phyloP scores from a whole-genome alignment of 768 basidiomycete genomes.

The Xanthoconium stramineum region DNA sequence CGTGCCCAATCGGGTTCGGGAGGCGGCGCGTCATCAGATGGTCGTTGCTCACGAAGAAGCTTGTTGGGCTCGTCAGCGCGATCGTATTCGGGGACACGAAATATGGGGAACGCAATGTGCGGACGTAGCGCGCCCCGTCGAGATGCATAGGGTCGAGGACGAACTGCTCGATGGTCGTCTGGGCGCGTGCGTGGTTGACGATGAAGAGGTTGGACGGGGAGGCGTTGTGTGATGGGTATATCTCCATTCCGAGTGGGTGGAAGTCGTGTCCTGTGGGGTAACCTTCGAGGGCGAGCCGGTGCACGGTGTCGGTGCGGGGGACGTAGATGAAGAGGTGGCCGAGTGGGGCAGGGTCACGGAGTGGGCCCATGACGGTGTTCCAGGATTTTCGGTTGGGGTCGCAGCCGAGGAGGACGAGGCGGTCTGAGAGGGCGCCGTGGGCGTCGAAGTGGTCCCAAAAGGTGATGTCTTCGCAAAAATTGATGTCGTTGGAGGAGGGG shows the following conservation, averaged over 20 bases:
- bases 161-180: constrained; percentile 70
- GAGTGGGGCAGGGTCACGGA: constrained; percentile 53
- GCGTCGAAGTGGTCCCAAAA: constrained; percentile 60
- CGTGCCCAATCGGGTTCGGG: constrained; percentile 43
- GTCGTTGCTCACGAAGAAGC: constrained; percentile 74
- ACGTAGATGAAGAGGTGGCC: constrained; percentile 62
- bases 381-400: constrained; percentile 50
- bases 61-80: constrained; percentile 59
- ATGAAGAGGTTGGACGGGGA: constrained; percentile 57
- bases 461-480: constrained; percentile 60
- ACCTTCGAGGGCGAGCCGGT: constrained; percentile 42
- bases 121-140: constrained; percentile 48
- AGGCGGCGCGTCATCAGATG: constrained; percentile 65
- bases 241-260: constrained; percentile 67
- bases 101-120: constrained; percentile 55
- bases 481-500: constrained; percentile 30
- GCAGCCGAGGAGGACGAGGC: constrained; percentile 42
- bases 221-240: constrained; percentile 49
- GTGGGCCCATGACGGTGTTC: constrained; percentile 78
- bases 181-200: constrained; percentile 63
- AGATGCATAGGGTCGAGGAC: constrained; percentile 43
- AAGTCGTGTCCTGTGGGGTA: constrained; percentile 62
- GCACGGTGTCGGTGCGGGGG: constrained; percentile 25
- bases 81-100: constrained; percentile 68
- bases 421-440: constrained; percentile 37